Base-by-base conservation (phyloP, 1,284 basidiomycete genomes). In the Marasmius fiardii region DNA sequence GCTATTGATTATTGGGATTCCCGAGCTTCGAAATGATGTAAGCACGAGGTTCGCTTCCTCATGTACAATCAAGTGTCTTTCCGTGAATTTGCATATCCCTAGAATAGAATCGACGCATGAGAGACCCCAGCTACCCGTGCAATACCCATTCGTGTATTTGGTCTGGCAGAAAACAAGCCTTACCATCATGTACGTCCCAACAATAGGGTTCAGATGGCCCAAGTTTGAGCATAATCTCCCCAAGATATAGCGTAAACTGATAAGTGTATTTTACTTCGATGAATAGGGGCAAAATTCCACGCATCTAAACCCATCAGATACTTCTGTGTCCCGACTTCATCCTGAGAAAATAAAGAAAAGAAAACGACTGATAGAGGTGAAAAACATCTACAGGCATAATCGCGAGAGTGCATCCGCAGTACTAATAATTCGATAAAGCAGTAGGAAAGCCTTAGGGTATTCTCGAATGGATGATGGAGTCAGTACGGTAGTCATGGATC, bases 161-260 rank as follows among this genome's bases (percentile, higher is more conserved):
- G n/a, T 16, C 39, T 10, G 4, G 20, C 7, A 16, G 20, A 11
- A 26, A 4, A 20, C 11, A 49, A 4, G 20, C 44, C 69, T 57
- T 60, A 82, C 86, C 84, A 88, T 87, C 83, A 89, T 86, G 61
- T 88, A 88, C 16, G 86, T 90, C 71, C 89, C 85, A 7, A 88
- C 86, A 26, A 89, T 80, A 16, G 88, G 86, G 84, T 87, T 50
- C 28, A 10, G 4, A 31, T 31, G 31, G 39, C 44, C 44, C 21
- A n/a, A n/a, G n/a, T 10, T 20, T 44, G 2, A 16, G 33, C 8
- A 7, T 28, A 24, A 20, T 4, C 31, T 16, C 12, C 18, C 33
- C 12, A 14, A n/a, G 34, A 34, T 35, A 26, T 20, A 52, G 56
- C 18, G 51, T 57, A 57, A 43, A 4, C 26, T 11, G 16, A 18